Evolutionary conservation across 2,329 filamentous ascomycete species (phyloP).

Genomic region (Paecilomyces sp.): DNA sequence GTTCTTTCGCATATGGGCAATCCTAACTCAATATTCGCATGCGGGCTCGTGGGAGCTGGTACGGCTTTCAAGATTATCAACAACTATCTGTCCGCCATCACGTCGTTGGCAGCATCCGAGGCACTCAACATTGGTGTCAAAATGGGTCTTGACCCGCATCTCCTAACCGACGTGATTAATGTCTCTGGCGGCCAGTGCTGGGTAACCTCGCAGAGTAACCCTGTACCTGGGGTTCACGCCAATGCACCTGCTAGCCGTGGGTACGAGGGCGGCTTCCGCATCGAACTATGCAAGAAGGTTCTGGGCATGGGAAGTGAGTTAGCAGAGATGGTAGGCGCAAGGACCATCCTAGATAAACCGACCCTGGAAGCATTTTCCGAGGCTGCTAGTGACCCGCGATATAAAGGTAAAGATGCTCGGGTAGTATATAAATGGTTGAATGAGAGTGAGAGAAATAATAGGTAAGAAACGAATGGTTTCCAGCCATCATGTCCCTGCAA

Average conservation of each 20-base stretch:
- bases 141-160: slow-evolving; percentile 17
- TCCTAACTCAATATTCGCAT: slow-evolving; percentile 40
- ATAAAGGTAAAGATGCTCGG: slow-evolving; percentile 47
- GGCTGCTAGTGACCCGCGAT: slow-evolving; percentile 43
- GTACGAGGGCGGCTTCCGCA: slow-evolving; percentile 41
- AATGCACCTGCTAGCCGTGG: slow-evolving; percentile 31
- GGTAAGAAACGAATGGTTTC: too few species aligned
- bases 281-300: slow-evolving; percentile 53
- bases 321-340: slow-evolving; percentile 44
- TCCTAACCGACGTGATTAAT: slow-evolving; percentile 20
- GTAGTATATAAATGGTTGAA: slow-evolving; percentile 51
- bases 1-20: slow-evolving; percentile 31
- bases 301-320: slow-evolving; percentile 47
- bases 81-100: slow-evolving; percentile 21
- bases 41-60: slow-evolving; percentile 20
- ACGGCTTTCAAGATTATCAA: slow-evolving; percentile 23
- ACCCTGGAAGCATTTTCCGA: slow-evolving; percentile 46
- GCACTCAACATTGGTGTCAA: slow-evolving; percentile 21
- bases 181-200: slow-evolving; percentile 17
- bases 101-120: slow-evolving; percentile 15
- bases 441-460: slow-evolving; percentile 13
- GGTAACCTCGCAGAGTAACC: slow-evolving; percentile 19
- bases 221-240: slow-evolving; percentile 31
- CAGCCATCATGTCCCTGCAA: too few species aligned
- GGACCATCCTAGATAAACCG: slow-evolving; percentile 41